Conservation (phyloP, 2,329 filamentous ascomycete species). For the Microdochium trichocladiopsis region DNA sequence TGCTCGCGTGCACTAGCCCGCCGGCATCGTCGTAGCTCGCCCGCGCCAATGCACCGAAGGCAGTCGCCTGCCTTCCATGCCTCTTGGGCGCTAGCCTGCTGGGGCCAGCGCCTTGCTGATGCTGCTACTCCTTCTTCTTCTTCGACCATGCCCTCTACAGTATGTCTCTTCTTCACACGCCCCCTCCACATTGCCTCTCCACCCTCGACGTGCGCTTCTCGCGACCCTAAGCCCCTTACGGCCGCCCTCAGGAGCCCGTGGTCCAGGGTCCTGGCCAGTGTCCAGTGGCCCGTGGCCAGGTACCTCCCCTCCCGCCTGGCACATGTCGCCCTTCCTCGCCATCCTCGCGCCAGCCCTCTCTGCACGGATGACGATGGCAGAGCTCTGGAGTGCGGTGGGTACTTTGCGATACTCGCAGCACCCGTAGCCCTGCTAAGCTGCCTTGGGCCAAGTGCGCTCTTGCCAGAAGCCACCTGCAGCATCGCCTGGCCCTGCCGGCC, state of each 20-base stretch:
- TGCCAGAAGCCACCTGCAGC: background rate
- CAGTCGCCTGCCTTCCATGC: background rate
- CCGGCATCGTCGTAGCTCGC: background rate
- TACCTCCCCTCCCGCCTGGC: no score
- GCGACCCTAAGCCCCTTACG: background rate
- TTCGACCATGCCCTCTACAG: background rate
- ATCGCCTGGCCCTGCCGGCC: background rate
- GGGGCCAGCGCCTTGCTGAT: background rate
- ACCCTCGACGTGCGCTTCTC: background rate
- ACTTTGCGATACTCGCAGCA: background rate
- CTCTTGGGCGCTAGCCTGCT: background rate
- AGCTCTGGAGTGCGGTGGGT: background rate
- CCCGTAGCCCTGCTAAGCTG: background rate
- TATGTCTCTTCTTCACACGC: background rate
- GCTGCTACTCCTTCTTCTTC: background rate
- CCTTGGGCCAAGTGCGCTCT: background rate
- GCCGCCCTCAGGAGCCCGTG: background rate
- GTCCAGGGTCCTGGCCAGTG: background rate
- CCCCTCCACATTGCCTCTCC: background rate
- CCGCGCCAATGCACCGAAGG: background rate
- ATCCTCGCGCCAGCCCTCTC: background rate
- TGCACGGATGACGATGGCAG: background rate
- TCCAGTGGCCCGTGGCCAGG: no score
- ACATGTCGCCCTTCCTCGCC: background rate
- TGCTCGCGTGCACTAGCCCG: no score